phyloP scores from a whole-genome alignment of 345 rosid species.

The Leavenworthia alabamica region DNA sequence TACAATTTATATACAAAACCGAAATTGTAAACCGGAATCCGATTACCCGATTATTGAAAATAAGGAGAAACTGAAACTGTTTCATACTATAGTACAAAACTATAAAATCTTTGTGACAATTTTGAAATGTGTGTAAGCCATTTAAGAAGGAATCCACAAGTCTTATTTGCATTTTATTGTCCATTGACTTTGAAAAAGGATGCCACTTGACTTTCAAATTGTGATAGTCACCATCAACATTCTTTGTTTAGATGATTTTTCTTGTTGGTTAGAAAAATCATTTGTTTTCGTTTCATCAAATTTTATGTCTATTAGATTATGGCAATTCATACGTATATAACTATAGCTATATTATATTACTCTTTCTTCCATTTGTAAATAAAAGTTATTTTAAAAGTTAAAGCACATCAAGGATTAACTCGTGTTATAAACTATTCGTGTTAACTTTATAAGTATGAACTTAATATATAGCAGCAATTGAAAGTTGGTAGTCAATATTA shows the following conservation, averaged over 20 bases:
- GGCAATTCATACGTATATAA: too few relatives aligned
- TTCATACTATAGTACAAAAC: too few relatives aligned
- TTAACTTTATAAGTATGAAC: too few relatives aligned
- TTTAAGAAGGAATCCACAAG: constrained; percentile 10
- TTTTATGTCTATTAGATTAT: too few relatives aligned
- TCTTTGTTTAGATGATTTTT: background rate
- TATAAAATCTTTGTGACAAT: background rate
- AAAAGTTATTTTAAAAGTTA: too few relatives aligned
- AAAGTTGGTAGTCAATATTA: too few relatives aligned
- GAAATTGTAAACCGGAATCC: background rate
- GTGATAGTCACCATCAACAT: constrained; percentile 3
- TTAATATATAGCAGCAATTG: too few relatives aligned
- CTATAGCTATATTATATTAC: too few relatives aligned
- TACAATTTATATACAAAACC: background rate
- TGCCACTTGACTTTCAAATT: constrained; percentile 20
- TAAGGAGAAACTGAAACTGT: background rate
- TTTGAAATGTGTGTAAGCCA: constrained; percentile 7
- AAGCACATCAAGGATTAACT: too few relatives aligned
- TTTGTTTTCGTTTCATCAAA: too few relatives aligned
- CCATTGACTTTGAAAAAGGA: constrained; percentile 30
- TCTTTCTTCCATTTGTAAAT: too few relatives aligned
- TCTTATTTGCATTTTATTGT: constrained; percentile 12
- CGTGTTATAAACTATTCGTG: too few relatives aligned
- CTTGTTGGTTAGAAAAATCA: background rate
- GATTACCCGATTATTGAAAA: background rate